Base-by-base conservation (phyloP, 257 asterid genomes). In the Petunia axillaris region DNA sequence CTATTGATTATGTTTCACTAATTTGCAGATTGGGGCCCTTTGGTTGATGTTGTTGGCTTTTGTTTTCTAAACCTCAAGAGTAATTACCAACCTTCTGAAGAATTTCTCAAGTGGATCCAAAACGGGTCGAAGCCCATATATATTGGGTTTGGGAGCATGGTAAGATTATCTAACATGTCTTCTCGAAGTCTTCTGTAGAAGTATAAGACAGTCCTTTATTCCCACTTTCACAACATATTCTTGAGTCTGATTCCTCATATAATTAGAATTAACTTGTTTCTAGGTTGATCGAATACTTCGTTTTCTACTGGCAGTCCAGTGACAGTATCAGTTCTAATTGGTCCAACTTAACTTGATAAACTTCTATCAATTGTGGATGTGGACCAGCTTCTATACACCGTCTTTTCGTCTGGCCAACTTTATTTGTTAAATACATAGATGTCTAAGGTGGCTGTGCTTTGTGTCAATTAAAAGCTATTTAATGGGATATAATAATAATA, bases 81-180 rank as follows among this genome's bases (percentile, higher is more conserved):
- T 7, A 87, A 88, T 71, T 91, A 92, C 85, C 85, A 90, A 83
- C 98, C 99, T 13, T 48, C 91, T 14, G 93, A 90, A 80, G 91
- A 94, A 55, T 94, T 96, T 80, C 80, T 80, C 70, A 86, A 78
- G 75, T 96, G 99, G 99, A 90, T 96, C 75, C 93, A 89, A 78
- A 90, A 88, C 64, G 98, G 99, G 71, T 79, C 90, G 36, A 85
- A 80, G 84, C 99, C 99, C 9, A 86, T 96, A 79, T 94, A 96
- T 87, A 90, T 96, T 66, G 99, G 99, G 48, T 96, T 96, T 71
- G 99, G 99, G 87, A 96, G 99, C 92, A 96, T 96, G 99, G 99
- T 96, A 90, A 73, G 89, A 35, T 70, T 59, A 38, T 74, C 76
- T n/a, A 46, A 14, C 67, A 35, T 54, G 9, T 39, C 4, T 38